Conservation (phyloP, 805 yeast species). For the Pichia nanzhaoensis region DNA sequence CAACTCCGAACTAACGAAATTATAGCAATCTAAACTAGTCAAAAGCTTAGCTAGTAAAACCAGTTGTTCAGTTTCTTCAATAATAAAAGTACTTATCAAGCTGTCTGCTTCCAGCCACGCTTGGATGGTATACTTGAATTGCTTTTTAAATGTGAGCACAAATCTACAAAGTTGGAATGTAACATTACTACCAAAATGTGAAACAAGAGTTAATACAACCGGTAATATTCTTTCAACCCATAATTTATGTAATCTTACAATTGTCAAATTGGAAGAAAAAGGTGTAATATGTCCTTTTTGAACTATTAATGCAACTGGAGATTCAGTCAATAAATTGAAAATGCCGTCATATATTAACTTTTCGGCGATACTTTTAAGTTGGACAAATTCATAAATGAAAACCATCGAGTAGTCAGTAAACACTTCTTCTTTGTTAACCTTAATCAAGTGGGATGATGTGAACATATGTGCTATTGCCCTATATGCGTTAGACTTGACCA, state of each 20-base stretch:
- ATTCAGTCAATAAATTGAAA: conserved; percentile 60
- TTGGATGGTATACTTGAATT: conserved; percentile 53
- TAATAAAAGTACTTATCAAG: conserved; percentile 40
- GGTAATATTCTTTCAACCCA: conserved; percentile 86
- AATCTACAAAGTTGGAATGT: conserved; percentile 62
- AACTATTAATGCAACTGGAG: conserved; percentile 61
- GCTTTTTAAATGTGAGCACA: conserved; percentile 55
- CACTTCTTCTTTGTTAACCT: conserved; percentile 54
- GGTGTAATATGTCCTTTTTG: conserved; percentile 60
- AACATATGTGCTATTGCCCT: conserved; percentile 58
- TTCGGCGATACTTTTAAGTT: conserved; percentile 58
- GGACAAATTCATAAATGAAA: conserved; percentile 62
- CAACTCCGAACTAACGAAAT: conserved; percentile 30
- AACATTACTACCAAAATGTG: conserved; percentile 56
- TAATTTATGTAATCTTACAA: conserved; percentile 47
- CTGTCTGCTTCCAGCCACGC: conserved; percentile 55
- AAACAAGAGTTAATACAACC: conserved; percentile 50
- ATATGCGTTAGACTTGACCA: conserved; percentile 55
- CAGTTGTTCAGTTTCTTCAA: conserved; percentile 65
- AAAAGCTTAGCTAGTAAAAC: conserved; percentile 57
- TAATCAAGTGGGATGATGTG: conserved; percentile 58
- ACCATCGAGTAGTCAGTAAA: conserved; percentile 68
- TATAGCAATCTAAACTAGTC: conserved; percentile 44
- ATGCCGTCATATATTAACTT: conserved; percentile 58
- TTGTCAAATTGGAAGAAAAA: conserved; percentile 26